Evolutionary conservation across 108 stramenopile genomes (phyloP).

Genomic region (Cyclostephanos tholiformis): DNA sequence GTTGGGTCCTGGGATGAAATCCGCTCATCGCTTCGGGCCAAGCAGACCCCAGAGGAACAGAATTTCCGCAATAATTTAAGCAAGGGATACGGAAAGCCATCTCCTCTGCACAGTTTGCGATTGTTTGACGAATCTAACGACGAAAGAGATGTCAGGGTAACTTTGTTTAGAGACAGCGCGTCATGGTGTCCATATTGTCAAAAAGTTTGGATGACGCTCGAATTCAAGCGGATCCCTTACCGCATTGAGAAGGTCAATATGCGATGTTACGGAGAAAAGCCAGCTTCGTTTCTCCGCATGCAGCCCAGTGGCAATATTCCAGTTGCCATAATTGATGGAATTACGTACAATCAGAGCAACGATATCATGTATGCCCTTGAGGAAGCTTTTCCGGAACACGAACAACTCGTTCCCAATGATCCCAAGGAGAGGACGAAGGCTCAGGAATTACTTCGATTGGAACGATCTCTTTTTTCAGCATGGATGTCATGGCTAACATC

Average conservation of each 20-base stretch:
- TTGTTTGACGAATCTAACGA: constrained; percentile 77
- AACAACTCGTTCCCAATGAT: constrained; percentile 45
- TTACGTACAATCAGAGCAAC: constrained; percentile 75
- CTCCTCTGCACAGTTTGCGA: constrained; percentile 77
- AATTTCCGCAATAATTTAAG: constrained; percentile 65
- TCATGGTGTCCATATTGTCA: constrained; percentile 93
- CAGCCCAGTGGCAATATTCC: constrained; percentile 84
- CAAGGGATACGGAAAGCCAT: constrained; percentile 68
- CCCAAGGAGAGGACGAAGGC: constrained; percentile 45
- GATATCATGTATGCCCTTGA: constrained; percentile 82
- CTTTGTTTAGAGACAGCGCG: constrained; percentile 79
- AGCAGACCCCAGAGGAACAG: constrained; percentile 62
- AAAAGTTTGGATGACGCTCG: constrained; percentile 84
- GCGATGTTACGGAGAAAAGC: constrained; percentile 89
- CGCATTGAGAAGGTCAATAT: constrained; percentile 89
- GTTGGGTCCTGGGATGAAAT: constrained; percentile 55
- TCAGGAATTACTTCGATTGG: constrained; percentile 72
- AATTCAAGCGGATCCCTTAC: constrained; percentile 90
- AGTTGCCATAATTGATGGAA: constrained; percentile 82
- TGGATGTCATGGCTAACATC: constrained; percentile 92
- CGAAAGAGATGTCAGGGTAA: constrained; percentile 82
- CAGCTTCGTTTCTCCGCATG: constrained; percentile 61
- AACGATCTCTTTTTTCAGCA: constrained; percentile 78
- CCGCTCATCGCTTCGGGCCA: constrained; percentile 45
- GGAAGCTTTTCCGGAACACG: constrained; percentile 56